Percentiles rank a stretch among this genome's conserved stretches.
Evolutionary conservation across 352 stramenopile genomes (phyloP).

Genomic region (Lagenidium giganteum): DNA sequence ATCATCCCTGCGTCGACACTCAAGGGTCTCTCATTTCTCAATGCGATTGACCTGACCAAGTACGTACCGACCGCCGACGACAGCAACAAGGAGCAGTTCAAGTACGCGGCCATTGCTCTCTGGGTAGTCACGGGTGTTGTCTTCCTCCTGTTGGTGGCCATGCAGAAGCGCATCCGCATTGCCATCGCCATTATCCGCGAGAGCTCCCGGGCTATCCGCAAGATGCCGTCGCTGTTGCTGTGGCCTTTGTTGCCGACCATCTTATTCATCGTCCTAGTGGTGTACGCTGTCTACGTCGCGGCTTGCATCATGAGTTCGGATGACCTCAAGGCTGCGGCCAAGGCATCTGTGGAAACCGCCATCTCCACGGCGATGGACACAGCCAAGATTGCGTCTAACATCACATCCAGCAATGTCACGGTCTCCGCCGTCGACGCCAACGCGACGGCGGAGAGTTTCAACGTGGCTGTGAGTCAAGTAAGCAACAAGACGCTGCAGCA

Average conservation of each 20-base stretch:
- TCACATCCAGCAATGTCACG: slow-evolving; percentile 20
- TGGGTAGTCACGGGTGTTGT: slow-evolving; percentile 44
- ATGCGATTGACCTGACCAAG: slow-evolving; percentile 22
- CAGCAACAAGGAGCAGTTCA: slow-evolving; percentile 51
- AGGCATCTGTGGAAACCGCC: slow-evolving; percentile 16
- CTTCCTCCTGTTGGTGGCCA: slow-evolving; percentile 55
- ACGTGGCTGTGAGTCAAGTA: slow-evolving; percentile 29
- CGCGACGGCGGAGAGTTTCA: slow-evolving; percentile 17
- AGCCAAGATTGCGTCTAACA: slow-evolving; percentile 6
- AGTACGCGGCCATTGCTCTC: slow-evolving; percentile 52
- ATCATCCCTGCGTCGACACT: slow-evolving; percentile 41
- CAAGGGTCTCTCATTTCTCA: slow-evolving; percentile 36
- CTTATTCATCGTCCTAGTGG: slow-evolving; percentile 45
- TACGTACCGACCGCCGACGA: slow-evolving; percentile 22
- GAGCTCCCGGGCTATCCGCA: slow-evolving; percentile 55
- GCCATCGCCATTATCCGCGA: slow-evolving; percentile 69
- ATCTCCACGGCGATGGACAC: slow-evolving; percentile 9
- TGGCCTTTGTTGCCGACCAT: slow-evolving; percentile 53
- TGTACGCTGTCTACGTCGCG: slow-evolving; percentile 51
- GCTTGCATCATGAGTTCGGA: slow-evolving; percentile 57
- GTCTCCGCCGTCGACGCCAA: slow-evolving; percentile 30
- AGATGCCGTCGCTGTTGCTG: slow-evolving; percentile 50
- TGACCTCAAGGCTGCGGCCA: slow-evolving; percentile 28
- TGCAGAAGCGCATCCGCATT: slow-evolving; percentile 65
- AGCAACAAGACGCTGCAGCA: slow-evolving; percentile 52